phyloP scores from a whole-genome alignment of 2,329 filamentous ascomycete genomes.

The Aspergillus udagawae region DNA sequence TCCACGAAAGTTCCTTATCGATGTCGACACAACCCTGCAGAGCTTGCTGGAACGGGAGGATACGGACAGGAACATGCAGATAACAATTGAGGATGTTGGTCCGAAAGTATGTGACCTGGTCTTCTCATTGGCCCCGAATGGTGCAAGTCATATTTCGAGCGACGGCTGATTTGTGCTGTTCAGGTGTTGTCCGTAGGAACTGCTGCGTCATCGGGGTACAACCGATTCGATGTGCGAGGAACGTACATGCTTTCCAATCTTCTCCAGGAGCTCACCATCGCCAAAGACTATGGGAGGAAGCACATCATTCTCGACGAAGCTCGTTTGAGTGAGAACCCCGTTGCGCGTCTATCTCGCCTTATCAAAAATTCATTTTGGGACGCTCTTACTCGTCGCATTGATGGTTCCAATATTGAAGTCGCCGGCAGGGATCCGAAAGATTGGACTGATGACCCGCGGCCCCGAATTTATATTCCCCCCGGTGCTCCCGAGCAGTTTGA shows the following conservation, averaged over 20 bases:
- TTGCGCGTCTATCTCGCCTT: constrained; percentile 77
- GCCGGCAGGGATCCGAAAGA: constrained; percentile 91
- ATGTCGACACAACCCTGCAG: constrained; percentile 79
- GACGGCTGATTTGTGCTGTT: constrained; percentile 22
- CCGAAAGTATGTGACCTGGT: constrained; percentile 63
- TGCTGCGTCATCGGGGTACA: constrained; percentile 77
- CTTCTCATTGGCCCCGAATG: not conserved
- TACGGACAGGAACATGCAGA: constrained; percentile 90
- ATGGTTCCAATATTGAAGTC: constrained; percentile 72
- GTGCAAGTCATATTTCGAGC: not conserved
- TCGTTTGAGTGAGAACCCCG: constrained; percentile 90
- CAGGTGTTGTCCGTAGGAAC: constrained; percentile 80
- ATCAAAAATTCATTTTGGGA: constrained; percentile 93
- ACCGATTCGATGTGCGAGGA: constrained; percentile 84
- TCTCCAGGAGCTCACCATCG: constrained; percentile 87
- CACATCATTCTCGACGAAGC: constrained; percentile 88
- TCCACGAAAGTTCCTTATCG: constrained; percentile 76
- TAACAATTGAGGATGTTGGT: constrained; percentile 92
- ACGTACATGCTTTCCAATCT: constrained; percentile 98
- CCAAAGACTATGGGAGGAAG: constrained; percentile 83
- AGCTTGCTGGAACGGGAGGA: constrained; percentile 81
- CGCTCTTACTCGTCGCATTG: constrained; percentile 81
- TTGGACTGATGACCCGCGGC: constrained; percentile 84
- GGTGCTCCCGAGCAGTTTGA: constrained; percentile 83
- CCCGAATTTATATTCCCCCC: constrained; percentile 83